Conservation (phyloP, 169 alveolate genomes). For the Pseudocohnilembus persalinus region DNA sequence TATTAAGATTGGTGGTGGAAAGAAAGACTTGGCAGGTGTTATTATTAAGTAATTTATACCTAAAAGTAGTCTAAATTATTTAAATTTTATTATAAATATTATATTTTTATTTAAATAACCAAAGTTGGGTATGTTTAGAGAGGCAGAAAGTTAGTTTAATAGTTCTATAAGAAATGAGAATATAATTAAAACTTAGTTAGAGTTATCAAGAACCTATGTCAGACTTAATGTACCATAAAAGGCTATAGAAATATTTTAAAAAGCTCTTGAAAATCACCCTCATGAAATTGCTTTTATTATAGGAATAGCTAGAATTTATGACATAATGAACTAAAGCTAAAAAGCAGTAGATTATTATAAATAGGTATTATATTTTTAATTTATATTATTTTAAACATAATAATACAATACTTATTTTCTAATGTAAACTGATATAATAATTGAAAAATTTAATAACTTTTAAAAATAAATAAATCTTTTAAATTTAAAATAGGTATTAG, state of each 20-base stretch:
- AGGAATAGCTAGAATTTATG: constrained; percentile 82
- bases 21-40: constrained; percentile 88
- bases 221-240: constrained; percentile 83
- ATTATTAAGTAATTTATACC: constrained; percentile 40
- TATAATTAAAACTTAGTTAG: constrained; percentile 70
- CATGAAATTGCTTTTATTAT: constrained; percentile 71
- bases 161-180: constrained; percentile 72
- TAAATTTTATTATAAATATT: no score
- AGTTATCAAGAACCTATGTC: constrained; percentile 82
- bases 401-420: not conserved
- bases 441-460: not conserved
- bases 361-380: not conserved
- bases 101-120: no score
- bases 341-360: constrained; percentile 70
- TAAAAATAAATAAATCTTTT: not conserved
- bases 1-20: constrained; percentile 93
- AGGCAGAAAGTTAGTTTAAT: constrained; percentile 86
- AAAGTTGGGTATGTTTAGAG: constrained; percentile 84
- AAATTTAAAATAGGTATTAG: constrained; percentile 51
- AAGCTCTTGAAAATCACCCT: constrained; percentile 67
- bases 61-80: no score
- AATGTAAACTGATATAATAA: no score
- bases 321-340: constrained; percentile 65
- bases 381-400: constrained; percentile 1
- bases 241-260: constrained; percentile 77